Evolutionary conservation across 441 rosid genomes (phyloP), one percentile per base, ranked within the genome.

Genomic region (Erodium moschatum): DNA sequence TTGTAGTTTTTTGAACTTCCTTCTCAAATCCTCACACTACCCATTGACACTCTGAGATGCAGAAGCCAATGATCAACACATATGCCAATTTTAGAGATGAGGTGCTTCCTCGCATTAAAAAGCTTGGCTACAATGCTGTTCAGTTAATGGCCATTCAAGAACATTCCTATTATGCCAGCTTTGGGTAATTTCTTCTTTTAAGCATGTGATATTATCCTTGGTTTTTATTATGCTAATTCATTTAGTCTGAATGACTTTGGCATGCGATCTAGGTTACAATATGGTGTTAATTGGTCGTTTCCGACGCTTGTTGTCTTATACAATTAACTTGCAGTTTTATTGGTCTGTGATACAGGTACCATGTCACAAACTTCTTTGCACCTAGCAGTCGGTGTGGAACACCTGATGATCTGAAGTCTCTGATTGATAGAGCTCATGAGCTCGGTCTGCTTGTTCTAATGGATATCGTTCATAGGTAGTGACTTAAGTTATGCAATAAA

Each of bases 121-220:
- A 62, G 75, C 91, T 94, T 68, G 98, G 97, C 66, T 94, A 94
- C 70, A 94, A 94, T 86, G 92, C 93, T 50, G 96, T 94, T 71
- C 98, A 94, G 84, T 82, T 94, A 73, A 94, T 94, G 98, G 98
- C 98, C 65, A 87, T 94, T 79, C 98, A 94, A 80, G 98, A 94
- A 78, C 98, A 94, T 75, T 88, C 98, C 27, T 91, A 94, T 77
- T 94, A 94, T 76, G 97, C 91, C 71, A 94, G 98, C 84, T 94
- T 94, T 78, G 98, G 98, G 98, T 94, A 88, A 69, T 52, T 72
- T 81, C 64, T 66, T 79, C 65, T 42, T 67, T 72, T 69, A 15
- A 42, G 24, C 27, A 65, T 65, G 11, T 65, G 66, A 5, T 63
- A n/a, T 5, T 63, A 31, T 6, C 24, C 66, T 27, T 27, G 66